A percentile compares a stretch with the other conserved stretches of the same genome.
phyloP scores from a whole-genome alignment of 495 filamentous ascomycete genomes.

The Aspergillus olivimuriae region DNA sequence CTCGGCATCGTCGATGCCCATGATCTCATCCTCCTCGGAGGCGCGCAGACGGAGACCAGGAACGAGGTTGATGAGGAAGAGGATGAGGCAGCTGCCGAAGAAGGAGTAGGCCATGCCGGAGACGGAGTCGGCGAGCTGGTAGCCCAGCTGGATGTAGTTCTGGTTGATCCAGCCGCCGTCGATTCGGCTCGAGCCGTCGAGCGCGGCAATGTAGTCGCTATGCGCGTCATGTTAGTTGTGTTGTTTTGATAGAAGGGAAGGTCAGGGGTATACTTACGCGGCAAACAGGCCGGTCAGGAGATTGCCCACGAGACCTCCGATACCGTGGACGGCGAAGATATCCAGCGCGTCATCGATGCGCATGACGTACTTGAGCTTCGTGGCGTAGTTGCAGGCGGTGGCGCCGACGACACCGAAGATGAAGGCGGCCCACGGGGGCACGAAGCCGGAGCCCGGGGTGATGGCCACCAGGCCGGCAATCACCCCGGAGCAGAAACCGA shows the following conservation, averaged over 20 bases:
- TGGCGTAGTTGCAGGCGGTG: conserved; percentile 85
- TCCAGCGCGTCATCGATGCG: conserved; percentile 86
- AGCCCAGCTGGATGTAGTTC: conserved; percentile 81
- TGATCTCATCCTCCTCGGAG: conserved; percentile 76
- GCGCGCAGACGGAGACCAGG: conserved; percentile 78
- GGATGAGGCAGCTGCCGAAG: conserved; percentile 74
- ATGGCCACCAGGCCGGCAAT: conserved; percentile 90
- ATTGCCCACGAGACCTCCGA: conserved; percentile 88
- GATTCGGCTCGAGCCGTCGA: conserved; percentile 71
- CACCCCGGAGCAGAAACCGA: conserved; percentile 93
- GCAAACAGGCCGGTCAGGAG: conserved; percentile 88
- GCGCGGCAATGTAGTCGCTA: conserved; percentile 78
- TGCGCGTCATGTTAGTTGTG: neutral
- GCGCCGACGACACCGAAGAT: conserved; percentile 83
- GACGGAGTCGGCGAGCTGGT: conserved; percentile 84
- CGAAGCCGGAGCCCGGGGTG: conserved; percentile 84
- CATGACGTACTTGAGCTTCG: conserved; percentile 89
- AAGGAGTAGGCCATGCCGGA: conserved; percentile 85
- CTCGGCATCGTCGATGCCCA: conserved; percentile 91
- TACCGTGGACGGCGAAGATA: conserved; percentile 86
- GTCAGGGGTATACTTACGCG: conserved; percentile 48
- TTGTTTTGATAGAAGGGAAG: neutral
- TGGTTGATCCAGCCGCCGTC: conserved; percentile 87
- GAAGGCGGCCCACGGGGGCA: conserved; percentile 90
- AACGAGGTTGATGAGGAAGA: conserved; percentile 81